Evolutionary conservation across 495 filamentous ascomycete genomes (phyloP), one percentile per base, ranked within the genome.

Genomic region (Aspergillus panamensis): DNA sequence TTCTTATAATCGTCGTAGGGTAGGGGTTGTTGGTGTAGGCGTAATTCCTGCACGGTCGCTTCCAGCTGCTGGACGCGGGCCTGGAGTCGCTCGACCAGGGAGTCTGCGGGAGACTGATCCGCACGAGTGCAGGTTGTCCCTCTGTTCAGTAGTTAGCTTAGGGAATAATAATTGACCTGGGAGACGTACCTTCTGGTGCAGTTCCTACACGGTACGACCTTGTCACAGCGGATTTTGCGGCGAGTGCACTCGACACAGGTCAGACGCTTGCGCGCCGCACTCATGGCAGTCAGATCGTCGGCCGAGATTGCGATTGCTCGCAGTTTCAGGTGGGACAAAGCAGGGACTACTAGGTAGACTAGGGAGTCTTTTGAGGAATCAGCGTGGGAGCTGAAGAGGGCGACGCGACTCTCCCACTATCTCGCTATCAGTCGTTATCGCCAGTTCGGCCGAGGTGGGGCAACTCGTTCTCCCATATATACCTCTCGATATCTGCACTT

Each of bases 61-160:
- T 67, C 61, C 0, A 65, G 56, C n/a, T 62, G 53, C 8, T 57
- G 48, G n/a, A 69, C 58, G 17, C 58, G 56, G 1, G 60, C 60
- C 31, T 62, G 60, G 9, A 71, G 62, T 6, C 58, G 55, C 25
- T 70, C 58, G 21, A 60, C 51, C 0, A 54, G 51, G 2, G 39
- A 54, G 51, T 52, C 50, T 2, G 77, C 91, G 64, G 88, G 86
- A 19, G 19, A 20, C 25, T 20, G 42, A 16, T 40, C 12, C 1
- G 50, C 50, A 19, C 61, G 55, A 51, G 51, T 61, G 40, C 60
- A 66, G 9, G 19, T 17, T 20, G 53, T 54, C 12, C 58, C 54
- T 32, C 65, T 68, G 19, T 25, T 29, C 3, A 13, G 16, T 39
- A 20, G 42, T 20, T 12, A 3, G 6, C 33, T 21, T 19, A 29